Conservation (phyloP, 176 grass and related monocot genomes). For the Calamus simplicifolius region DNA sequence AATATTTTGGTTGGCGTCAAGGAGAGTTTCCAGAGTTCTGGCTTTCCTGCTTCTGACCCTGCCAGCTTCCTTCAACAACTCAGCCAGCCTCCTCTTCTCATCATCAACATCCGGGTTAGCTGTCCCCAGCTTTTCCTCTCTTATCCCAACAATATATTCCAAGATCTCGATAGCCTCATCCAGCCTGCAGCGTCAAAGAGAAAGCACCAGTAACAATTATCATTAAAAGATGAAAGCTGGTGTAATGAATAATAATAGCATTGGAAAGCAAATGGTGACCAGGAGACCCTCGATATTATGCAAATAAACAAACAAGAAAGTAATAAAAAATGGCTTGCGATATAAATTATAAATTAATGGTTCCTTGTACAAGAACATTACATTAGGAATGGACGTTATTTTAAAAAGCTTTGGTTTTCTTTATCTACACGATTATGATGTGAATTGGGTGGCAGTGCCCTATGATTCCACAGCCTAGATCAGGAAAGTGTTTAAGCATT, state of each 20-base stretch:
- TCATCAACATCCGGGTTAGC: conserved; percentile 89
- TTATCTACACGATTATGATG: not conserved
- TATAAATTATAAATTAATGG: too few species aligned
- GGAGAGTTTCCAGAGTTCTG: conserved; percentile 59
- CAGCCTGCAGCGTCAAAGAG: conserved; percentile 41
- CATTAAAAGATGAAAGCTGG: too few species aligned
- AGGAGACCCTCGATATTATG: too few species aligned
- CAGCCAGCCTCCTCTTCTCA: conserved; percentile 76
- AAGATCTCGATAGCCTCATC: conserved; percentile 90
- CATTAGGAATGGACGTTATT: too few species aligned
- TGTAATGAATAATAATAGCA: too few species aligned
- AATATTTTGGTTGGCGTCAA: conserved; percentile 53
- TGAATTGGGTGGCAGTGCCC: conserved; percentile 1
- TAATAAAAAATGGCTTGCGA: too few species aligned
- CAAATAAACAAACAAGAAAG: too few species aligned
- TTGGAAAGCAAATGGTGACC: too few species aligned
- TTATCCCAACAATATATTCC: conserved; percentile 76
- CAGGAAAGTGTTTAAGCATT: not conserved
- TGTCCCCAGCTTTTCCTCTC: conserved; percentile 84
- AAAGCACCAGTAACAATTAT: not conserved
- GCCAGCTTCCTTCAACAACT: conserved; percentile 86
- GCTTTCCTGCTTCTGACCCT: conserved; percentile 76
- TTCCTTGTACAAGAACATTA: too few species aligned
- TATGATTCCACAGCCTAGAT: not conserved
- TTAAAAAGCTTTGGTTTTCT: too few species aligned